A percentile compares a stretch with the other conserved stretches of the same genome.
phyloP scores from a whole-genome alignment of 306 rosid genomes.

The Castanea crenata region DNA sequence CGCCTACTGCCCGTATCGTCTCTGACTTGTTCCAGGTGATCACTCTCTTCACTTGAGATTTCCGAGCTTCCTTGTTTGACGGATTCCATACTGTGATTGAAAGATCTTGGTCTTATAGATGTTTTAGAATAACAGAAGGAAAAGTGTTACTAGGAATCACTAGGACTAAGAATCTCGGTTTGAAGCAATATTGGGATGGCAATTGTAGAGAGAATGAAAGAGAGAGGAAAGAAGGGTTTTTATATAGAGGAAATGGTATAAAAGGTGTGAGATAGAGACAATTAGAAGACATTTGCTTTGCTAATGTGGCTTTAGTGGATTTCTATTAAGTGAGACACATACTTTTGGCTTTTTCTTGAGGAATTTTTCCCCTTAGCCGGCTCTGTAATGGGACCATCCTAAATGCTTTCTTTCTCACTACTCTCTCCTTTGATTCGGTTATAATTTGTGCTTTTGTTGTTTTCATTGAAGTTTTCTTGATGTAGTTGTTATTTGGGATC shows the following conservation, averaged over 20 bases:
- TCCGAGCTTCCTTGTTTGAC: constrained; percentile 40
- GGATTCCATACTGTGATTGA: constrained; percentile 34
- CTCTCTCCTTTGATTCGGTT: constrained; percentile 25
- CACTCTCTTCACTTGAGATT: constrained; percentile 62
- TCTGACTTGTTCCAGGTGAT: constrained; percentile 21
- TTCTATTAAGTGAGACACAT: constrained; percentile 18
- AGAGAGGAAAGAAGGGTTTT: constrained; percentile 33
- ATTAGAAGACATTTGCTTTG: constrained; percentile 38
- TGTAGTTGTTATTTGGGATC: constrained; percentile 13
- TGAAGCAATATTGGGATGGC: neutral
- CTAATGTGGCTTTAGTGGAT: constrained; percentile 40
- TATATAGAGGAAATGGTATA: constrained; percentile 22
- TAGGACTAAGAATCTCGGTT: neutral
- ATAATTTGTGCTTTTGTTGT: constrained; percentile 32
- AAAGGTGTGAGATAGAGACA: constrained; percentile 38
- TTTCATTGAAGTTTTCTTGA: constrained; percentile 26
- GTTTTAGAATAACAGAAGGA: neutral
- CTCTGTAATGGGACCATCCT: constrained; percentile 36
- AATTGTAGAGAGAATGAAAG: constrained; percentile 2
- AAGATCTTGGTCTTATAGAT: neutral
- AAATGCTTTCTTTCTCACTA: neutral
- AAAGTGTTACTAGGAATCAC: neutral
- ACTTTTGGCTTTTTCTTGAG: constrained; percentile 49
- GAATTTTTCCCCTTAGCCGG: constrained; percentile 67
- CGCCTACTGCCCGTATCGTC: constrained; percentile 37